Evolutionary conservation across 192 early-diverging fungal genomes (phyloP), one percentile per base, ranked within the genome.

Genomic region (Bifiguratus adelaidae): DNA sequence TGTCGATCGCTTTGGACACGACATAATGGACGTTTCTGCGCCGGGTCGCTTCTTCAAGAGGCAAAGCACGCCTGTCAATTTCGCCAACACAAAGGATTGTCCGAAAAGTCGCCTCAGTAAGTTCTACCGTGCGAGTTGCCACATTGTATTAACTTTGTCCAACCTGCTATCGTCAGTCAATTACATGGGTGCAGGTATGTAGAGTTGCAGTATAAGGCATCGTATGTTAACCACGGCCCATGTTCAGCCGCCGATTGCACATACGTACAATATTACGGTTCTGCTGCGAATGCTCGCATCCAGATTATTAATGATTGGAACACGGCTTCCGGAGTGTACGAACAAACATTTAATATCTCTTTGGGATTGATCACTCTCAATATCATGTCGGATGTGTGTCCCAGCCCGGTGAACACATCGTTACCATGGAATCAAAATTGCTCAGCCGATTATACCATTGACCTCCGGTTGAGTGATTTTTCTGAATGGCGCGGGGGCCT

Each of bases 241-340:
- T 16, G 8, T 22, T 41, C n/a, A 61, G 85, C 80, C 7, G 82
- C 82, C 5, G 85, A 84, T 51, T 87, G 85, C 56, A 74, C 81
- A 4, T 87, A 83, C 48, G 69, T 77, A 26, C 61, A 61, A 7
- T 38, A 49, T 29, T 84, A 79, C 41, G 46, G 71, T 47, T 73
- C 73, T 5, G 61, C 60, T 20, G 71, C 67, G 28, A 58, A 47
- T n/a, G 79, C 78, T 44, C 60, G 79, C 25, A 67, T 56, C 42
- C 82, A 86, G 48, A 89, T 92, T 26, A 73, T 95, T 40, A 74
- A 65, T 36, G 77, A 91, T 62, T 91, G 85, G 71, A 90, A 88
- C 60, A 74, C 71, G 25, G 92, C 83, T 7, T 86, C 82, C 34
- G 74, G 73, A 0, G 73, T 86, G 30, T 96, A 91, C 56, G 89